Percentiles rank a stretch among this genome's conserved stretches.
Conservation (phyloP, 306 rosid genomes). For the Cicer chorassanicum region DNA sequence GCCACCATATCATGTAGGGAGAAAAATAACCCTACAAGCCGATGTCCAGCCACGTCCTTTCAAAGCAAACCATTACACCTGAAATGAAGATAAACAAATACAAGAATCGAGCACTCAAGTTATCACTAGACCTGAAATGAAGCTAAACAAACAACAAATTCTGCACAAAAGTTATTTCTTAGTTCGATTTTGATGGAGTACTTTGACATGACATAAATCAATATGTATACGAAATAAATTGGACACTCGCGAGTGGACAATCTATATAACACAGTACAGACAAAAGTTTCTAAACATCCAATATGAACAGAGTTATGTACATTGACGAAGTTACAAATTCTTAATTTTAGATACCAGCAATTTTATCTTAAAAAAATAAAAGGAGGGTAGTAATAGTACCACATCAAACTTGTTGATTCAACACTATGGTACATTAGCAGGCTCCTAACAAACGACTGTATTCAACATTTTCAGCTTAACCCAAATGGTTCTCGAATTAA, state of each 20-base stretch:
- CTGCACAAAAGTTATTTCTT: slow-evolving; percentile 5
- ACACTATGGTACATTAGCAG: slow-evolving; percentile 29
- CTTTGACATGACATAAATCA: background rate
- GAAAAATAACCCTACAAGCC: slow-evolving; percentile 52
- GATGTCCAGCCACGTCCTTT: slow-evolving; percentile 36
- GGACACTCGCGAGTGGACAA: background rate
- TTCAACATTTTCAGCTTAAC: slow-evolving; percentile 40
- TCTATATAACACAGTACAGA: background rate
- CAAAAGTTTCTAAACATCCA: slow-evolving; percentile 1
- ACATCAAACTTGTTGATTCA: slow-evolving; percentile 37
- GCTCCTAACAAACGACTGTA: slow-evolving; percentile 40
- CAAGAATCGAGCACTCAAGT: slow-evolving; percentile 40
- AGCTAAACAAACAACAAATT: slow-evolving; percentile 32
- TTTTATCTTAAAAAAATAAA: slow-evolving; percentile 10
- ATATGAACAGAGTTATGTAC: background rate
- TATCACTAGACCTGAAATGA: slow-evolving; percentile 46
- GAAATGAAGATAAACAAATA: slow-evolving; percentile 39
- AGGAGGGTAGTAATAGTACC: slow-evolving; percentile 18
- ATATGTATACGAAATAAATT: background rate
- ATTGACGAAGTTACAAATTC: background rate
- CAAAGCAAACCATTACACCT: slow-evolving; percentile 45
- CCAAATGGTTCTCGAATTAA: background rate
- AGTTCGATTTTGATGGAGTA: background rate
- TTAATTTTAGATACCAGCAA: slow-evolving; percentile 6
- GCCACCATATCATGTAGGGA: slow-evolving; percentile 48